Conservation (phyloP, 2,329 filamentous ascomycete species). For the Colletotrichum orbiculare region DNA sequence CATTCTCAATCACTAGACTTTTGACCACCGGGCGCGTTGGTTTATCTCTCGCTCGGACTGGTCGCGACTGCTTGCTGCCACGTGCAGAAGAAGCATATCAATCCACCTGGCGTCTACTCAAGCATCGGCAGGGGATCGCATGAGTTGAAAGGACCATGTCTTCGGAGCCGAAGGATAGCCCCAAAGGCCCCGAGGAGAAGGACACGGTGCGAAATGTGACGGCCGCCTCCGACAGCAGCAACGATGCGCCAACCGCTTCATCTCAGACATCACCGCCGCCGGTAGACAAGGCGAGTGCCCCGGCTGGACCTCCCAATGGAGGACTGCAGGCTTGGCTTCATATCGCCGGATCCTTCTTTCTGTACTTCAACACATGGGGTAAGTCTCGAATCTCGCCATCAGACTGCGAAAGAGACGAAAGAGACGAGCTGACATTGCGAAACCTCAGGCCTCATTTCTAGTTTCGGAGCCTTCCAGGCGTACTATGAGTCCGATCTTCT, state of each 20-base stretch:
- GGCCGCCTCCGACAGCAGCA: not conserved
- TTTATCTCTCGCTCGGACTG: not conserved
- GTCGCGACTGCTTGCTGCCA: not conserved
- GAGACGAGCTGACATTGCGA: not conserved
- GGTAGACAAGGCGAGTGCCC: slow-evolving; percentile 20
- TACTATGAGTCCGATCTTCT: slow-evolving; percentile 56
- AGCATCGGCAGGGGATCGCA: not conserved
- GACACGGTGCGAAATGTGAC: not conserved
- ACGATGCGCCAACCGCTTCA: slow-evolving; percentile 14
- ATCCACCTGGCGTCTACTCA: too few species aligned
- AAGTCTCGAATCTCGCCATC: not conserved
- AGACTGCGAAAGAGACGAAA: too few species aligned
- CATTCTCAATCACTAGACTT: too few species aligned
- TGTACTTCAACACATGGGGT: slow-evolving; percentile 58
- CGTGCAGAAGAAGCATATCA: too few species aligned
- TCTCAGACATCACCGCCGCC: slow-evolving; percentile 15
- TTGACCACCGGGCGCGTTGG: not conserved
- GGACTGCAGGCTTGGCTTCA: slow-evolving; percentile 58
- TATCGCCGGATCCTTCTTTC: slow-evolving; percentile 57
- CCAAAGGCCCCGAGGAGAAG: slow-evolving; percentile 3
- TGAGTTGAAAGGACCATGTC: slow-evolving; percentile 14
- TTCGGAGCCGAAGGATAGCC: slow-evolving; percentile 13
- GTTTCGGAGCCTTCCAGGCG: slow-evolving; percentile 65
- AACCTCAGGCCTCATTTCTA: slow-evolving; percentile 46
- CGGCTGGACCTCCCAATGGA: slow-evolving; percentile 40